Percentiles rank a stretch among this genome's conserved stretches.
These are phyloP conservation scores for Leccinum angustisporum DNA, from an alignment of 1,284 basidiomycete genomes.

Conservation along the genomic window DNA sequence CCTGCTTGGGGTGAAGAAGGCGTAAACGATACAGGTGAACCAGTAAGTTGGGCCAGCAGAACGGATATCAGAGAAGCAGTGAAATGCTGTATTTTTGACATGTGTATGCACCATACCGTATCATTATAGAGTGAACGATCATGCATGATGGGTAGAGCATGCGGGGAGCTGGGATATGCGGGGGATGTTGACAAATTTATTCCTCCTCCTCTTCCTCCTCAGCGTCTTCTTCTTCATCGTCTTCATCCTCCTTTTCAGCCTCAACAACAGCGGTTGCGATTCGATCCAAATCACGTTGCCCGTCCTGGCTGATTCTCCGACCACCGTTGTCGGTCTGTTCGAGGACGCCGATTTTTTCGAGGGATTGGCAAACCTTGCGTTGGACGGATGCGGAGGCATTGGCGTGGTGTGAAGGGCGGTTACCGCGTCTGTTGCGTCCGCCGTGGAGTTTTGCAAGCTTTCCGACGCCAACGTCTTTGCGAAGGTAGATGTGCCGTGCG, in stretches of 20 bases:
- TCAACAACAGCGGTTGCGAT: slow-evolving; percentile 97
- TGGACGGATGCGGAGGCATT: slow-evolving; percentile 86
- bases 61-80: slow-evolving; percentile 9
- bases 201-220: slow-evolving; percentile 65
- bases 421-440: slow-evolving; percentile 91
- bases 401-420: slow-evolving; percentile 94
- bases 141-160: slow-evolving; percentile 23
- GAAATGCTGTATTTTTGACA: slow-evolving; percentile 33
- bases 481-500: slow-evolving; percentile 99
- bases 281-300: slow-evolving; percentile 96
- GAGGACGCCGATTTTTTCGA: slow-evolving; percentile 98
- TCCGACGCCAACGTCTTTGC: slow-evolving; percentile 97
- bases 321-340: slow-evolving; percentile 95
- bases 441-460: slow-evolving; percentile 97
- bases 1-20: not conserved
- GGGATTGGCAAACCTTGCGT: slow-evolving; percentile 90
- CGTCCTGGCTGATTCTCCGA: slow-evolving; percentile 95
- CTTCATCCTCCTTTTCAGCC: slow-evolving; percentile 79
- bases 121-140: slow-evolving; percentile 34
- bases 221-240: slow-evolving; percentile 86
- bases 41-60: not conserved
- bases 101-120: slow-evolving; percentile 45
- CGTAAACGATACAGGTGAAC: not conserved
- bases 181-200: slow-evolving; percentile 35
- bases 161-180: slow-evolving; percentile 24